phyloP scores from a whole-genome alignment of 495 filamentous ascomycete genomes.

The Penicillium bovifimosum region DNA sequence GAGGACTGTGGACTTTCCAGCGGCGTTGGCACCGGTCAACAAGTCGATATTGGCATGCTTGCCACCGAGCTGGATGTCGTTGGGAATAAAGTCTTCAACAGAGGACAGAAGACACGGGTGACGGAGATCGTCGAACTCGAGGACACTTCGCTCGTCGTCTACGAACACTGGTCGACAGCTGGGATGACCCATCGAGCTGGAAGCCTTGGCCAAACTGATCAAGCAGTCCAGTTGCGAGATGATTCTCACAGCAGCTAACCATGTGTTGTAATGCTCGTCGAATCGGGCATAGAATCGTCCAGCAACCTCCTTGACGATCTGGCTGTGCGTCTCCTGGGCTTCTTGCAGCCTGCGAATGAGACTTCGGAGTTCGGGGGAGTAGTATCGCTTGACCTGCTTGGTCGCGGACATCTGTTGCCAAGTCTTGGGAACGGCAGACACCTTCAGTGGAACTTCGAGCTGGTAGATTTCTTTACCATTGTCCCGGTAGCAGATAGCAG shows the following conservation, averaged over 20 bases:
- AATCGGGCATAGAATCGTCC: constrained; percentile 81
- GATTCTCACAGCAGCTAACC: constrained; percentile 82
- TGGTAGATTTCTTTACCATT: constrained; percentile 97
- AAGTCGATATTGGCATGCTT: constrained; percentile 76
- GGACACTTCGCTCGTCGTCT: constrained; percentile 72
- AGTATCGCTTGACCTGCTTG: constrained; percentile 86
- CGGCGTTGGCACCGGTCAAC: constrained; percentile 93
- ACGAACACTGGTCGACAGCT: constrained; percentile 86
- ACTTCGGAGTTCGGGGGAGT: constrained; percentile 74
- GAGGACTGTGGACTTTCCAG: constrained; percentile 96
- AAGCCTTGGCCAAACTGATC: constrained; percentile 86
- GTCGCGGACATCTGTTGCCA: constrained; percentile 98
- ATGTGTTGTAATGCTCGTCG: constrained; percentile 78
- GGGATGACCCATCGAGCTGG: constrained; percentile 72
- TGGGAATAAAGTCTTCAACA: constrained; percentile 93
- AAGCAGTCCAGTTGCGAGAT: constrained; percentile 92
- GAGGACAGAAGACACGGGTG: constrained; percentile 90
- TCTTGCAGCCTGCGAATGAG: constrained; percentile 85
- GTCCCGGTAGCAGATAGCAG: constrained; percentile 74
- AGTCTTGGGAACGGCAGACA: constrained; percentile 72
- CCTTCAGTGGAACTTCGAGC: constrained; percentile 80
- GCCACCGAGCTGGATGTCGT: constrained; percentile 86
- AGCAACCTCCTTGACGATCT: constrained; percentile 84
- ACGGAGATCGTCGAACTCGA: constrained; percentile 87
- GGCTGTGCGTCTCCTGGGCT: constrained; percentile 87